phyloP scores from a whole-genome alignment of 495 filamentous ascomycete species.

The Xylaria telfairii region DNA sequence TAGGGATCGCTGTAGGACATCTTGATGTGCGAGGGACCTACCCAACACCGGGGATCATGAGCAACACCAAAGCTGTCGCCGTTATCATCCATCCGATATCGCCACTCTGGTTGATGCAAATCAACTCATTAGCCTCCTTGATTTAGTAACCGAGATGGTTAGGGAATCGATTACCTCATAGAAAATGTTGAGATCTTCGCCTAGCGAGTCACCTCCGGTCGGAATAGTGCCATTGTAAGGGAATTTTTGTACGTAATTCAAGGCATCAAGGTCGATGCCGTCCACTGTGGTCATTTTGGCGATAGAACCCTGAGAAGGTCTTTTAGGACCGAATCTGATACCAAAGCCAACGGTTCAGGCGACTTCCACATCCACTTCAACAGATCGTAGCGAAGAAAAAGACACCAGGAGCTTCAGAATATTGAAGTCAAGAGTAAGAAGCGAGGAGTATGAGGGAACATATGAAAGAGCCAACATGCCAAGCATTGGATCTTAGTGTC shows the following conservation, averaged over 20 bases:
- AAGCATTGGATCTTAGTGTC: constrained; percentile 22
- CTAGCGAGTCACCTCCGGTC: constrained; percentile 77
- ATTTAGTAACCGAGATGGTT: not conserved
- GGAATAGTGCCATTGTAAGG: constrained; percentile 69
- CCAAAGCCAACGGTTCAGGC: not conserved
- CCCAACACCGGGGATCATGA: constrained; percentile 98
- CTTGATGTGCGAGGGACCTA: constrained; percentile 36
- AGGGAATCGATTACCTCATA: constrained; percentile 66
- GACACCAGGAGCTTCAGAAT: not conserved
- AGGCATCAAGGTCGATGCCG: constrained; percentile 48
- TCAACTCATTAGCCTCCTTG: not conserved
- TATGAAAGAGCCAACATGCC: constrained; percentile 16
- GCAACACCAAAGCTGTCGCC: constrained; percentile 84
- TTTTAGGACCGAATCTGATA: not conserved
- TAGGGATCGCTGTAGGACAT: constrained; percentile 11
- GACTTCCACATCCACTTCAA: not conserved
- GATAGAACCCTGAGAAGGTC: constrained; percentile 21
- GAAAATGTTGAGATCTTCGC: constrained; percentile 77
- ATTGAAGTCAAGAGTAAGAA: not conserved
- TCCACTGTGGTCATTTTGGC: constrained; percentile 42
- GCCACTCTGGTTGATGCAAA: constrained; percentile 62
- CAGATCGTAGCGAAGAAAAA: not conserved
- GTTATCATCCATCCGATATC: constrained; percentile 94
- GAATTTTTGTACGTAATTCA: constrained; percentile 56
- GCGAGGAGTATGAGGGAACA: not conserved